Base-by-base conservation (phyloP, 257 asterid genomes). In the Cruciata laevipes region DNA sequence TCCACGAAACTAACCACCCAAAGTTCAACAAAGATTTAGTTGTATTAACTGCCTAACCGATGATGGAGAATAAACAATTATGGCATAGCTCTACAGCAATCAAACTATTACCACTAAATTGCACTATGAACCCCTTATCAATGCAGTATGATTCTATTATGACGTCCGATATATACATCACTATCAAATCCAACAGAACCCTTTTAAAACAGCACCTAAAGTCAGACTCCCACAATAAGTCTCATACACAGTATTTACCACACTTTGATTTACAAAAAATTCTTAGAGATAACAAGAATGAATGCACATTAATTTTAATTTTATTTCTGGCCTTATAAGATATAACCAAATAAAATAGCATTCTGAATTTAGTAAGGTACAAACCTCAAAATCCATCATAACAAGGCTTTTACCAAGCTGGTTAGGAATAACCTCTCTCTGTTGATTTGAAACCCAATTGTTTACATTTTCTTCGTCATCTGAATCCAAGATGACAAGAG, bases 381-480 rank as follows among this genome's bases (percentile, higher is more conserved):
- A 67, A 71, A 88, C 95, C 89, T 78, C 35, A 61, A 76, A 76
- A 66, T 81, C 83, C 71, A 78, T 80, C 85, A 85, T 64, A 17
- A 66, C 77, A 69, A 78, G 76, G 40, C 60, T 69, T n/a, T 64
- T 61, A 35, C 77, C 55, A 24, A 81, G 79, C 73, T 61, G 73
- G 60, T 70, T 74, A 82, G 78, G 74, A 16, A 38, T 61, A 60
- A 71, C 53, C 51, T 74, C 90, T 71, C 21, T 49, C 69, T 52
- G 73, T 58, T 74, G 77, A 61, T 63, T 33, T 63, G 67, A 62
- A 58, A 16, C 56, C 20, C 71, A 77, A 63, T 68, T 72, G n/a
- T n/a, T 64, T 77, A 23, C 75, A 80, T 2, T 9, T 49, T 83
- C 97, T 69, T 89, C 98, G 64, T 92, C 98, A 57, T 92, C 98